phyloP scores from a whole-genome alignment of 2,329 filamentous ascomycete genomes.

The Zasmidium citrigriseum region DNA sequence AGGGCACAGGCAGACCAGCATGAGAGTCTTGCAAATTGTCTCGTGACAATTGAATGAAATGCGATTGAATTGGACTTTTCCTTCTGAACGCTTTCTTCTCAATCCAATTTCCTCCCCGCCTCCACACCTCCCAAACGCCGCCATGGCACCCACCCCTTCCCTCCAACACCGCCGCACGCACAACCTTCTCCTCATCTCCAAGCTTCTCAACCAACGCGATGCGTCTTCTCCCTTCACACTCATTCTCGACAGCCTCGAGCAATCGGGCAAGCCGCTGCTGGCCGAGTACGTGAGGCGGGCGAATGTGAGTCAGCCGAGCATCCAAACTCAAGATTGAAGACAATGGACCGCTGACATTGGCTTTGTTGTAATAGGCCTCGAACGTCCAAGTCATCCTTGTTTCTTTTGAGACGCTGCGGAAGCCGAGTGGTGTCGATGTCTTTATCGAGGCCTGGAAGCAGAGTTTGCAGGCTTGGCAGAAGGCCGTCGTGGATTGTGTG shows the following conservation, averaged over 20 bases:
- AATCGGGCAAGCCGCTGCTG: slow-evolving; percentile 70
- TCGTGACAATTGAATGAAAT: slow-evolving; percentile 1
- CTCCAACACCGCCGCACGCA: slow-evolving; percentile 75
- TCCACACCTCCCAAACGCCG: slow-evolving; percentile 3
- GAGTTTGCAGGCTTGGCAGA: slow-evolving; percentile 32
- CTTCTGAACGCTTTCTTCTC: background rate
- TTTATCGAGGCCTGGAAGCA: slow-evolving; percentile 54
- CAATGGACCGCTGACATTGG: slow-evolving; percentile 15
- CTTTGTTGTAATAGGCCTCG: slow-evolving; percentile 49
- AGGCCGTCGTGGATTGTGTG: slow-evolving; percentile 27
- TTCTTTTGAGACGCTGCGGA: slow-evolving; percentile 72
- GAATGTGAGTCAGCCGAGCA: slow-evolving; percentile 53
- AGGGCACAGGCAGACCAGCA: no score
- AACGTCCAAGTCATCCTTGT: slow-evolving; percentile 74
- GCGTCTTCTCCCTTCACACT: slow-evolving; percentile 84
- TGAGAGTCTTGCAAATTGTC: background rate
- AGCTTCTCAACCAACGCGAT: slow-evolving; percentile 75
- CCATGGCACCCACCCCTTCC: slow-evolving; percentile 57
- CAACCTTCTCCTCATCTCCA: slow-evolving; percentile 79
- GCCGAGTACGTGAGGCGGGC: slow-evolving; percentile 74
- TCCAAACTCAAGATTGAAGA: background rate
- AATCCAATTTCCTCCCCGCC: background rate
- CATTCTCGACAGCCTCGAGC: slow-evolving; percentile 81
- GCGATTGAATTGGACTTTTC: background rate
- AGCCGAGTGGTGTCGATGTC: slow-evolving; percentile 64